Evolutionary conservation across 2,329 filamentous ascomycete species (phyloP).

Genomic region (Aspergillus spinulosporus): DNA sequence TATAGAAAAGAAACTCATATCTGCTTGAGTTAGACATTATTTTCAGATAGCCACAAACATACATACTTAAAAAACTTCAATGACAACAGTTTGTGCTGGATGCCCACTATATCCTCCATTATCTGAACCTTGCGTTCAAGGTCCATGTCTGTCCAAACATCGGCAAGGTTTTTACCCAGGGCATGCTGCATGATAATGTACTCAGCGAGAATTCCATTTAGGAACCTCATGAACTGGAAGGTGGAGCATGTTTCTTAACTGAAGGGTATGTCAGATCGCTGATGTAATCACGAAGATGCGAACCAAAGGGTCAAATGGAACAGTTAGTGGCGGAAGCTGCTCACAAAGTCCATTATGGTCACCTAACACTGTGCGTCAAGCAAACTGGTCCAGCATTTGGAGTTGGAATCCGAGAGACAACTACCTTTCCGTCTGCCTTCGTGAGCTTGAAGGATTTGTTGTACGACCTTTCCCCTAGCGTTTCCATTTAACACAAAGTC

Average conservation of each 20-base stretch:
- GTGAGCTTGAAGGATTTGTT: conserved; percentile 35
- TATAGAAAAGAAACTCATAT: conserved; percentile 42
- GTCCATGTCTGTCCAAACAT: conserved; percentile 30
- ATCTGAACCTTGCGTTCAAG: conserved; percentile 18
- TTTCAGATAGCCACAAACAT: neutral
- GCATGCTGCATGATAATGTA: conserved; percentile 36
- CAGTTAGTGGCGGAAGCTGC: conserved; percentile 1
- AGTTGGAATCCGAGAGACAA: conserved; percentile 26
- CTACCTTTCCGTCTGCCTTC: conserved; percentile 21
- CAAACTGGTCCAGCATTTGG: conserved; percentile 24
- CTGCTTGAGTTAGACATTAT: conserved; percentile 21
- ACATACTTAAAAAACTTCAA: conserved; percentile 37
- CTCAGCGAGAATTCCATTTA: conserved; percentile 25
- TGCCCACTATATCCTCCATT: conserved; percentile 34
- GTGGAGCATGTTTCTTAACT: conserved; percentile 18
- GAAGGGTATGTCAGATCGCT: conserved; percentile 14
- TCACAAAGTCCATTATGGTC: conserved; percentile 29
- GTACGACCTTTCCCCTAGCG: conserved; percentile 40
- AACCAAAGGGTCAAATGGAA: conserved; percentile 9
- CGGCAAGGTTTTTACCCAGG: conserved; percentile 27
- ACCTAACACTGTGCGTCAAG: conserved; percentile 26
- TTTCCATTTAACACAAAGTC: conserved; percentile 38
- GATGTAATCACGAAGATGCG: neutral
- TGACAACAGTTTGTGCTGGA: conserved; percentile 42
- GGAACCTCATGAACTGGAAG: conserved; percentile 23